Evolutionary conservation across 441 rosid species (phyloP), one percentile per base, ranked within the genome.

Genomic region (Croton laevigatus): DNA sequence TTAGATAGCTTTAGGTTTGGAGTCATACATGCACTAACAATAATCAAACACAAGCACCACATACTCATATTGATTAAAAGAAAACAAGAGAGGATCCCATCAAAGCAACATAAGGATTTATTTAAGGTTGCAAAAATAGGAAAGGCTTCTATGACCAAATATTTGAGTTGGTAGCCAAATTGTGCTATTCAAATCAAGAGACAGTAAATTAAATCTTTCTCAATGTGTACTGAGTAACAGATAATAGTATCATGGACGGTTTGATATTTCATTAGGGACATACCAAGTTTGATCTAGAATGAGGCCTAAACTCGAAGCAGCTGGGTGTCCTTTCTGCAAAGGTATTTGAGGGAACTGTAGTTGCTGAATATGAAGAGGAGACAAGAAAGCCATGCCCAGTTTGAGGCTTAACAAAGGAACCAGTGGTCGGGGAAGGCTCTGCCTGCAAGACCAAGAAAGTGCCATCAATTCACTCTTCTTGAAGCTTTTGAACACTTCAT

Each of bases 401-500:
- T 60, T 79, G 94, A 76, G 88, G 87, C 79, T 89, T 89, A 55
- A 73, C 60, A 76, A 94, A 81, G 62, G 99, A 88, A 65, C 99
- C 99, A 10, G 97, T 89, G 36, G 99, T 90, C 71, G 98, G 99
- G 16, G 98, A 94, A 65, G 98, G 94, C 80, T 90, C 97, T 45
- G 85, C 85, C 97, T 94, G 83, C 69, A 81, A 74, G 72, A 64
- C 51, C 69, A 75, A 72, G 71, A 84, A 66, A 73, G 57, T 63
- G 65, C 16, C 52, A 38, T 70, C 44, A 59, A 22, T 17, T 63
- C 36, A 53, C 66, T 65, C 9, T 51, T 42, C 59, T 17, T 62
- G 64, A 60, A n/a, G 65, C 54, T 51, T 61, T 53, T 22, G n/a
- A 37, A 20, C 42, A 6, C 52, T 45, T 57, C 60, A 34, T 4